Conservation (phyloP, 1,284 basidiomycete species). For the Cutaneotrichosporon dermatis region DNA sequence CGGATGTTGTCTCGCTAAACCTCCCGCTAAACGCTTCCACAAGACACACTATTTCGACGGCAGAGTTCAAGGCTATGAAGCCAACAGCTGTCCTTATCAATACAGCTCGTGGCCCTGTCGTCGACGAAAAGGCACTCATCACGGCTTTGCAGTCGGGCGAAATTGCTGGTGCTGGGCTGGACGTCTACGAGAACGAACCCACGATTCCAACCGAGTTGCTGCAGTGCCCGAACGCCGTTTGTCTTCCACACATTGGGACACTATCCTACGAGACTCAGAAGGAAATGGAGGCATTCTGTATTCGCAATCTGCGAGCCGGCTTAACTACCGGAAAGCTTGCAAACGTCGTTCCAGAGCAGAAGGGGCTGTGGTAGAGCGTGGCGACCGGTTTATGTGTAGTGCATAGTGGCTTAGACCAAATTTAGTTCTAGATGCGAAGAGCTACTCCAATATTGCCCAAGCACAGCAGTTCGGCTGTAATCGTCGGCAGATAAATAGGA, state of each 20-base stretch:
- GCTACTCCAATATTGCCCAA: too few species aligned
- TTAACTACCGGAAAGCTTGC: slow-evolving; percentile 19
- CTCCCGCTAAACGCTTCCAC: slow-evolving; percentile 23
- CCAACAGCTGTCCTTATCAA: slow-evolving; percentile 25
- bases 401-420: background rate
- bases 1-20: slow-evolving; percentile 31
- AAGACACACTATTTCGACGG: slow-evolving; percentile 19
- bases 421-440: too few species aligned
- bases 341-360: slow-evolving; percentile 25
- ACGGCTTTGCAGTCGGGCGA: slow-evolving; percentile 19
- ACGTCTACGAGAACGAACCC: slow-evolving; percentile 40
- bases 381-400: background rate
- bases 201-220: slow-evolving; percentile 15
- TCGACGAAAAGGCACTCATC: slow-evolving; percentile 30
- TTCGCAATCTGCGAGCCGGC: slow-evolving; percentile 23
- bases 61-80: slow-evolving; percentile 27
- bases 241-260: slow-evolving; percentile 84
- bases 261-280: slow-evolving; percentile 71
- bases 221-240: slow-evolving; percentile 66
- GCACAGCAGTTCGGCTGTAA: too few species aligned
- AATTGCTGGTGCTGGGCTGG: slow-evolving; percentile 28
- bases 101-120: slow-evolving; percentile 28
- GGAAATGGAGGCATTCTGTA: slow-evolving; percentile 56
- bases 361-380: background rate
- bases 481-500: too few species aligned